These are phyloP conservation scores for Phytophthora meadii DNA, from an alignment of 352 stramenopile species.

Conservation along the genomic window DNA sequence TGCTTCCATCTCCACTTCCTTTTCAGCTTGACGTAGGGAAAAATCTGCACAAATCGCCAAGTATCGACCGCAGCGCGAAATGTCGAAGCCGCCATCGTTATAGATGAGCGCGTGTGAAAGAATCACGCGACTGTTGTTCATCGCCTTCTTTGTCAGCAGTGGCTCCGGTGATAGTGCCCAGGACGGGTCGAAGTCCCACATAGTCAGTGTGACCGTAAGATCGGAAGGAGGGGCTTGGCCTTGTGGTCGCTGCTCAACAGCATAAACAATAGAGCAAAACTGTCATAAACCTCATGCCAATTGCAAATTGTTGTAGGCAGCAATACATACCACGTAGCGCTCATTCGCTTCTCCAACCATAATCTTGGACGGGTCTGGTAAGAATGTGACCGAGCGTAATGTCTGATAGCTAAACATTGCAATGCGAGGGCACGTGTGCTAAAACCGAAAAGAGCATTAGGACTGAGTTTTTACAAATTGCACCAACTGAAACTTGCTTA, in stretches of 20 bases:
- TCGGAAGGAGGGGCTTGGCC: slow-evolving; percentile 81
- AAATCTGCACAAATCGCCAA: slow-evolving; percentile 96
- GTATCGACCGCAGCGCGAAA: slow-evolving; percentile 94
- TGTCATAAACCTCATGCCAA: not conserved
- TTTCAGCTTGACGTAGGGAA: slow-evolving; percentile 89
- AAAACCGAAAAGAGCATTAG: slow-evolving; percentile 7
- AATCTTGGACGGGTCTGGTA: slow-evolving; percentile 90
- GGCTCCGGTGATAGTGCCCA: slow-evolving; percentile 80
- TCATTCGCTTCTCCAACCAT: slow-evolving; percentile 96
- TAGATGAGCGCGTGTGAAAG: slow-evolving; percentile 96
- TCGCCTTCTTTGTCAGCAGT: slow-evolving; percentile 79
- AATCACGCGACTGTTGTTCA: slow-evolving; percentile 85
- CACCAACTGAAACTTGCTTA: slow-evolving; percentile 47
- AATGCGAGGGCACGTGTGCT: slow-evolving; percentile 86
- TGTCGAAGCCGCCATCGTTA: slow-evolving; percentile 98
- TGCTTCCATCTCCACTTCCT: slow-evolving; percentile 83
- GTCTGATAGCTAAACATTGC: slow-evolving; percentile 92
- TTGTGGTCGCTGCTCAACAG: slow-evolving; percentile 61
- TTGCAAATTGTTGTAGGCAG: not conserved
- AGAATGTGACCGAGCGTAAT: slow-evolving; percentile 94
- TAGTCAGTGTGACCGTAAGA: slow-evolving; percentile 93
- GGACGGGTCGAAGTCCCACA: slow-evolving; percentile 95
- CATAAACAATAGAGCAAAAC: slow-evolving; percentile 2
- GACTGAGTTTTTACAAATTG: not conserved
- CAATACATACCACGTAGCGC: slow-evolving; percentile 72